A percentile compares a stretch with the other conserved stretches of the same genome.
These are phyloP conservation scores for Nyssa sinensis DNA, from an alignment of 148 eudicot genomes.

Conservation along the genomic window DNA sequence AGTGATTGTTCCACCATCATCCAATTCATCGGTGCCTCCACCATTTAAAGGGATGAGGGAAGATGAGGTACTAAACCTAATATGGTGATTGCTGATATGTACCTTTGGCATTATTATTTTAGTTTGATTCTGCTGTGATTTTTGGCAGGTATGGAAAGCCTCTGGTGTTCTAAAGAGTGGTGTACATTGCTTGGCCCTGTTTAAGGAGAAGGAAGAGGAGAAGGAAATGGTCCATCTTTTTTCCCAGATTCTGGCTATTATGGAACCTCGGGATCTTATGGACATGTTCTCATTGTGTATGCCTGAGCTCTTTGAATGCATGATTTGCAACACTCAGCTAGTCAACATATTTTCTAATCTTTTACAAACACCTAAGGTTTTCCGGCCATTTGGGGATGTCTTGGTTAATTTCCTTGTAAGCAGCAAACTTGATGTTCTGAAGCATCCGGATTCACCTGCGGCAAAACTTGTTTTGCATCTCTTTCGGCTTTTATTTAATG, in stretches of 20 bases:
- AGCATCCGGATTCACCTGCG: conserved; percentile 89
- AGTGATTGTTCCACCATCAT: conserved; percentile 55
- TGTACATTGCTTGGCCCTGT: conserved; percentile 84
- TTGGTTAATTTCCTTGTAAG: conserved; percentile 90
- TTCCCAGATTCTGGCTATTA: conserved; percentile 80
- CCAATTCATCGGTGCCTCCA: conserved; percentile 53
- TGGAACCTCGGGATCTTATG: conserved; percentile 97
- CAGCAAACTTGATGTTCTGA: conserved; percentile 90
- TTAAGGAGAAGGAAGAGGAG: conserved; percentile 95
- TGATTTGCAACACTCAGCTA: conserved; percentile 86
- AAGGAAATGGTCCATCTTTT: conserved; percentile 89
- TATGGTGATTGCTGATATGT: not conserved
- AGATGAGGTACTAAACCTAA: conserved; percentile 66
- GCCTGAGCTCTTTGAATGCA: conserved; percentile 98
- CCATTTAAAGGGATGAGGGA: conserved; percentile 93
- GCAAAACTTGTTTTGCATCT: conserved; percentile 94
- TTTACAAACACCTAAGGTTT: conserved; percentile 70
- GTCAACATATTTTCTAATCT: conserved; percentile 81
- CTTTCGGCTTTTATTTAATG: conserved; percentile 70
- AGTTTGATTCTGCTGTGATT: not conserved
- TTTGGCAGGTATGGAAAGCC: conserved; percentile 81
- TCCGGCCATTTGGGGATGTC: conserved; percentile 88
- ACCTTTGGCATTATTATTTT: not conserved
- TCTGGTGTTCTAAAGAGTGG: conserved; percentile 97
- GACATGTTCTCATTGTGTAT: conserved; percentile 97